Percentiles rank a stretch among this genome's conserved stretches.
Conservation (phyloP, 2,329 filamentous ascomycete genomes). For the Paraphaeosphaeria sporulosa region DNA sequence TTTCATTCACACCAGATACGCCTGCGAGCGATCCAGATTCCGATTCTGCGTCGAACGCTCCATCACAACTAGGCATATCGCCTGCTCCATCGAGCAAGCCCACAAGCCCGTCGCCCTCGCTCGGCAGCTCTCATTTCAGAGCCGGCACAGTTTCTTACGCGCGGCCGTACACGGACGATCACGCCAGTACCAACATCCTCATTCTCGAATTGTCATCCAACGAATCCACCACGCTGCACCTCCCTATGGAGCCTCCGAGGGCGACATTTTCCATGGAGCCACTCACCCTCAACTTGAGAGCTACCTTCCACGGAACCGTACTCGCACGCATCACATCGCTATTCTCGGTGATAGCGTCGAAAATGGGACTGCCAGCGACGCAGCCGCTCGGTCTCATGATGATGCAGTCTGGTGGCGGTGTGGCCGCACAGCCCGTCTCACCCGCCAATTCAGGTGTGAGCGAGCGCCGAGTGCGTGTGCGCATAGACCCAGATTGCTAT, state of each 20-base stretch:
- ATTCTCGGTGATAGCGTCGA: slow-evolving; percentile 81
- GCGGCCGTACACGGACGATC: slow-evolving; percentile 83
- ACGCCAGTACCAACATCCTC: slow-evolving; percentile 67
- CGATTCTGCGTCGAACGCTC: slow-evolving; percentile 25
- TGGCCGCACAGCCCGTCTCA: slow-evolving; percentile 67
- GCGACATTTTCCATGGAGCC: slow-evolving; percentile 32
- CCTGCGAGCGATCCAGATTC: slow-evolving; percentile 30
- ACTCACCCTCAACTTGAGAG: slow-evolving; percentile 56
- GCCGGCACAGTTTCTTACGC: slow-evolving; percentile 77
- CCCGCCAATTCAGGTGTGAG: slow-evolving; percentile 74
- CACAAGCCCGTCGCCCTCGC: slow-evolving; percentile 30
- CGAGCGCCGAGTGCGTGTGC: slow-evolving; percentile 68
- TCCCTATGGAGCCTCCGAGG: slow-evolving; percentile 27
- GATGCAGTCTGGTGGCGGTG: slow-evolving; percentile 65
- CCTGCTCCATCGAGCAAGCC: slow-evolving; percentile 33
- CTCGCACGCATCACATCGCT: slow-evolving; percentile 75
- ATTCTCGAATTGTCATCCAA: slow-evolving; percentile 72
- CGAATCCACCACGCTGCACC: slow-evolving; percentile 53
- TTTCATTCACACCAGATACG: slow-evolving; percentile 68
- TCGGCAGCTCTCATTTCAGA: slow-evolving; percentile 20
- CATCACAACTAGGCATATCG: slow-evolving; percentile 26
- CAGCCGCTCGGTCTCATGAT: slow-evolving; percentile 72
- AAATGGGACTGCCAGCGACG: slow-evolving; percentile 71
- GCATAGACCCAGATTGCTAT: slow-evolving; percentile 30
- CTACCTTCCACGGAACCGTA: slow-evolving; percentile 76